Base-by-base conservation (phyloP, 805 yeast species). In the Helenozyma baotianmanensis region DNA sequence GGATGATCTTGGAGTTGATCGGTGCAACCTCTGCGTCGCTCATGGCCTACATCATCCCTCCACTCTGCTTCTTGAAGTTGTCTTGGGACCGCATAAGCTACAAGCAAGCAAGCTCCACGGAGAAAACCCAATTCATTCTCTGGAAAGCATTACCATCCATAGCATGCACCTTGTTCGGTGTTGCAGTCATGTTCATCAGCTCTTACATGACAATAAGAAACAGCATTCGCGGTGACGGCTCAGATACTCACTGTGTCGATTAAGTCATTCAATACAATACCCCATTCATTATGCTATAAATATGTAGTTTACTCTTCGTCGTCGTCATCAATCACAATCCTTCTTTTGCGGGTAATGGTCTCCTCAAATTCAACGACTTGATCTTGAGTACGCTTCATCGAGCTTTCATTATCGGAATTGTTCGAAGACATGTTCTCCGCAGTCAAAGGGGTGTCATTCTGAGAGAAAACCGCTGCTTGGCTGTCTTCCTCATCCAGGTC, bases 11-110 rank as follows among this genome's bases (percentile, higher is more conserved):
- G 25, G 97, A 90, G 52, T 68, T 89, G 3, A 88, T 87, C 21
- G 97, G 97, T 2, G 89, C 96, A 0, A 82, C 95, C 0, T 82
- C 95, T 0, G 97, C 97, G 0, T 86, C 95, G 13, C 65, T 84
- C 23, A 80, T 90, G 82, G 97, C 97, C 0, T 89, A 85, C 53
- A 86, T 89, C 14, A 62, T 89, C 12, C 97, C 97, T 0, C 96
- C 96, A 3, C 54, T 81, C 54, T 89, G 96, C 48, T 83, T 72
- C 48, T 56, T 87, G 40, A 77, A 80, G 41, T 70, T 89, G 48
- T 74, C 87, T 0, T 36, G 62, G 64, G 58, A 54, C 23, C 43
- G 62, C 51, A 33, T 60, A 47, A 39, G 76, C 68, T 46, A 41
- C 64, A 26, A 36, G 25, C 28, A 36, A n/a, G 33, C 51, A 1